Conservation (phyloP, 768 basidiomycete species). For the Pulveroboletus frians region DNA sequence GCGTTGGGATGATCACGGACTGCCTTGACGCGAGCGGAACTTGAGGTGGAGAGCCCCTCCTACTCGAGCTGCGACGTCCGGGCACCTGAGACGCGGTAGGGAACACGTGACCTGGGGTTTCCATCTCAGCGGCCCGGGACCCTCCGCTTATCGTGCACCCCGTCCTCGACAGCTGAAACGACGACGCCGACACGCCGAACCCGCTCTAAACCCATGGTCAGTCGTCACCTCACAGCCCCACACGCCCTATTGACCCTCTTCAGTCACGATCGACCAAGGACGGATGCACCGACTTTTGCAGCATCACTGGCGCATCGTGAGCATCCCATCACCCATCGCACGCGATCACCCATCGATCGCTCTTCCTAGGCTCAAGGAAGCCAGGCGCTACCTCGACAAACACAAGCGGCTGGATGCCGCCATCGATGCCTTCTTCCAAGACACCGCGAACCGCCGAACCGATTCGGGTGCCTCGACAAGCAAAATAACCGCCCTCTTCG, state of each 20-base stretch:
- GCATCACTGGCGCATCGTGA: conserved; percentile 67
- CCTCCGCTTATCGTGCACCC: conserved; percentile 17
- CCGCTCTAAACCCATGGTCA: conserved; percentile 17
- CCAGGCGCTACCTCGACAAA: conserved; percentile 63
- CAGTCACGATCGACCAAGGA: conserved; percentile 36
- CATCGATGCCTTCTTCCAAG: conserved; percentile 66
- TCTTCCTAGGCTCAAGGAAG: conserved; percentile 42
- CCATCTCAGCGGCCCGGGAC: conserved; percentile 17
- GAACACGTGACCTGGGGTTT: conserved; percentile 21
- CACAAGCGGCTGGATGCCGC: conserved; percentile 69
- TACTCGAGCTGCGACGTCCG: not conserved
- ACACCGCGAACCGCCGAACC: conserved; percentile 21
- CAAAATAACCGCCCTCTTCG: conserved; percentile 56
- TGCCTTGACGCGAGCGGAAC: conserved; percentile 10
- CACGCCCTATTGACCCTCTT: not conserved
- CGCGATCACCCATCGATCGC: conserved; percentile 1
- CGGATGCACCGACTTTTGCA: conserved; percentile 53
- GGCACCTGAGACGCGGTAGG: not conserved
- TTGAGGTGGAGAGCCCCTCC: conserved; percentile 12
- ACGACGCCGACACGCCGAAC: too few species aligned
- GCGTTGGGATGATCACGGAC: not conserved
- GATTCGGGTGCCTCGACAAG: conserved; percentile 40
- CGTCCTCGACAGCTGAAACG: too few species aligned
- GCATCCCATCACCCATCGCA: conserved; percentile 24
- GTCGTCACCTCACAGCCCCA: conserved; percentile 2